Evolutionary conservation across 768 basidiomycete genomes (phyloP).

Genomic region (Cyathus striatus): DNA sequence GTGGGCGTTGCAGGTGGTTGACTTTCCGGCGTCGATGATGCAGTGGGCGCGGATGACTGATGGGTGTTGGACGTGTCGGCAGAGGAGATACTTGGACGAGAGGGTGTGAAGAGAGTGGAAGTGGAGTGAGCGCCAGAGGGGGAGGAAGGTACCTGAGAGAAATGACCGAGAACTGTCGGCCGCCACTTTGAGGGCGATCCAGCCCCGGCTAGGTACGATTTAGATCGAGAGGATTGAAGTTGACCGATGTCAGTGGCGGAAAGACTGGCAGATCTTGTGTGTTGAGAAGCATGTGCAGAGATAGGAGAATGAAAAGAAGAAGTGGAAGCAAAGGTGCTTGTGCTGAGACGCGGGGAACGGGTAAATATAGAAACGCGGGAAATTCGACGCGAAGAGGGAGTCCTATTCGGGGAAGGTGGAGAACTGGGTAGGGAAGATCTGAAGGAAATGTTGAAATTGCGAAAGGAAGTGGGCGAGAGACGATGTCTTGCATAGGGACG

Average conservation of each 20-base stretch:
- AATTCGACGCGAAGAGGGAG: conserved; percentile 25
- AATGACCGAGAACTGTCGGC: conserved; percentile 64
- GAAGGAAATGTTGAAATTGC: conserved; percentile 40
- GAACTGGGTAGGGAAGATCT: conserved; percentile 36
- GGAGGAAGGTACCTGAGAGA: conserved; percentile 43
- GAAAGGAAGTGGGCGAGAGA: conserved; percentile 30
- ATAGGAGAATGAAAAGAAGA: too few relatives aligned
- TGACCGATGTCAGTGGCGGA: conserved; percentile 32
- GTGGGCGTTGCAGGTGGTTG: conserved; percentile 35
- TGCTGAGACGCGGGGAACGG: conserved; percentile 28
- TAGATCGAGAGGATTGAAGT: conserved; percentile 10
- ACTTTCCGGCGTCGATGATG: conserved; percentile 40
- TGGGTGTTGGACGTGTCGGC: conserved; percentile 14
- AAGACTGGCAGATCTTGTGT: conserved; percentile 46
- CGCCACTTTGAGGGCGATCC: conserved; percentile 48
- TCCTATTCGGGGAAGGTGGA: conserved; percentile 25
- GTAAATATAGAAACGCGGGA: conserved; percentile 43
- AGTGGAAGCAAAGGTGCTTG: conserved; percentile 14
- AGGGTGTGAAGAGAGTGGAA: conserved; percentile 33
- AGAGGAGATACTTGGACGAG: conserved; percentile 39
- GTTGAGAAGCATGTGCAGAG: too few relatives aligned
- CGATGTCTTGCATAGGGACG: conserved; percentile 29
- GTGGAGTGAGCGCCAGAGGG: conserved; percentile 37
- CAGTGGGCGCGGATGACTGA: conserved; percentile 45
- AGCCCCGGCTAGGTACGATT: conserved; percentile 9